Evolutionary conservation across 2,329 filamentous ascomycete genomes (phyloP).

Genomic region (Fusarium abutilonis): DNA sequence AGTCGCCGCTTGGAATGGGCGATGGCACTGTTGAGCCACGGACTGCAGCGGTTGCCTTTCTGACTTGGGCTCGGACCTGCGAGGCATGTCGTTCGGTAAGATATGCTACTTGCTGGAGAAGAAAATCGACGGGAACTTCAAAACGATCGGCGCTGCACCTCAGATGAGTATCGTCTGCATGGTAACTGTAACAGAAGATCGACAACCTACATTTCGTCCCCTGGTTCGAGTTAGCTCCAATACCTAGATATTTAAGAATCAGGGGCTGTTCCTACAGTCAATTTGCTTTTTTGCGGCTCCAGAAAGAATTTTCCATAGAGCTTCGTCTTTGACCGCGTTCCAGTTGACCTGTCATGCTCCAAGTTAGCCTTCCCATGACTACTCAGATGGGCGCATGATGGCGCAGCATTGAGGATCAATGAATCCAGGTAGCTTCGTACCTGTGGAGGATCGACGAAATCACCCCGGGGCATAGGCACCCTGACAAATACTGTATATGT

Average conservation of each 20-base stretch:
- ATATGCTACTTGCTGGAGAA: conserved; percentile 93
- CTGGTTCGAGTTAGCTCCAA: conserved; percentile 55
- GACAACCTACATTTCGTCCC: conserved; percentile 76
- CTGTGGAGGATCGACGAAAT: conserved; percentile 89
- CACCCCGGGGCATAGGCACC: conserved; percentile 85
- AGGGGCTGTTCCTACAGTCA: conserved; percentile 72
- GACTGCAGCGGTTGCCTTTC: conserved; percentile 71
- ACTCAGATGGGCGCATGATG: conserved; percentile 33
- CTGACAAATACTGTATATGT: conserved; percentile 83
- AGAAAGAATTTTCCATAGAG: conserved; percentile 89
- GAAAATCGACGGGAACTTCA: conserved; percentile 85
- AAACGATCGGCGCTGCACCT: conserved; percentile 73
- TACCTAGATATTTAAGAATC: neutral
- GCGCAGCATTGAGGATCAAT: conserved; percentile 9
- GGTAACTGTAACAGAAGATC: conserved; percentile 27
- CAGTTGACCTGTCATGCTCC: conserved; percentile 75
- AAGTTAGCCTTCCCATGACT: conserved; percentile 39
- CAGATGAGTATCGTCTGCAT: conserved; percentile 37
- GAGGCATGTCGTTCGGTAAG: conserved; percentile 91
- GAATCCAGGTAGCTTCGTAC: conserved; percentile 59
- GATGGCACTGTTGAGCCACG: conserved; percentile 67
- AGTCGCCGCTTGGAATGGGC: conserved; percentile 63
- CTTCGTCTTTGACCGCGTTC: conserved; percentile 86
- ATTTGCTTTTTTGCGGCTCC: conserved; percentile 83
- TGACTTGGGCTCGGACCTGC: conserved; percentile 89